phyloP scores from a whole-genome alignment of 2,329 filamentous ascomycete genomes.

The Fusarium sp. region DNA sequence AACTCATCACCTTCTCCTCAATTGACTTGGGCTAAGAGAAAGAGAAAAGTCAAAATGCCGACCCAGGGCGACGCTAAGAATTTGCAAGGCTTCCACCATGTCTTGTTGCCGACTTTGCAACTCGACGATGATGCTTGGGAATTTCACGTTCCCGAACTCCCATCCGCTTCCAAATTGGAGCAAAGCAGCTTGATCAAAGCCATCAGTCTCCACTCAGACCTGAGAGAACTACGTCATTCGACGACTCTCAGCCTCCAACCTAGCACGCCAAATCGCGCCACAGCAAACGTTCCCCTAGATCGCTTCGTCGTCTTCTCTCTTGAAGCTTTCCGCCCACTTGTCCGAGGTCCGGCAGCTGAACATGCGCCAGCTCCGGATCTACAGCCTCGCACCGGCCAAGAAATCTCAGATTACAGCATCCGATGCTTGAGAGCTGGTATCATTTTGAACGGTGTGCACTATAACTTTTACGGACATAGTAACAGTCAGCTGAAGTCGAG shows the following conservation, averaged over 20 bases:
- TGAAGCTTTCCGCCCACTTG: background rate
- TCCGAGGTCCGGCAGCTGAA: background rate
- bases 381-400: background rate
- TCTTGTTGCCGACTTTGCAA: accelerated
- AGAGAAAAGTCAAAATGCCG: background rate
- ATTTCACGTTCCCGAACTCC: background rate
- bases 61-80: background rate
- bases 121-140: background rate
- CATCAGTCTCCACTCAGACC: background rate
- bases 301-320: background rate
- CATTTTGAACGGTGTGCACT: background rate
- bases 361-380: background rate
- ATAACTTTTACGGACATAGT: conserved; percentile 10
- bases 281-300: background rate
- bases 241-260: background rate
- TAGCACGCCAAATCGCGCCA: background rate
- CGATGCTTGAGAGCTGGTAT: conserved; percentile 1
- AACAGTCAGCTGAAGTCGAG: conserved; percentile 8
- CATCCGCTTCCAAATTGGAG: background rate
- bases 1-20: background rate
- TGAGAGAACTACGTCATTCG: background rate
- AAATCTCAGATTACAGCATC: conserved; percentile 10
- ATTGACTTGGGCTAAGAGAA: background rate
- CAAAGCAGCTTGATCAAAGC: background rate
- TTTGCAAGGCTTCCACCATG: background rate